These are phyloP conservation scores for Biscutella laevigata DNA, from an alignment of 441 rosid genomes.

Conservation along the genomic window DNA sequence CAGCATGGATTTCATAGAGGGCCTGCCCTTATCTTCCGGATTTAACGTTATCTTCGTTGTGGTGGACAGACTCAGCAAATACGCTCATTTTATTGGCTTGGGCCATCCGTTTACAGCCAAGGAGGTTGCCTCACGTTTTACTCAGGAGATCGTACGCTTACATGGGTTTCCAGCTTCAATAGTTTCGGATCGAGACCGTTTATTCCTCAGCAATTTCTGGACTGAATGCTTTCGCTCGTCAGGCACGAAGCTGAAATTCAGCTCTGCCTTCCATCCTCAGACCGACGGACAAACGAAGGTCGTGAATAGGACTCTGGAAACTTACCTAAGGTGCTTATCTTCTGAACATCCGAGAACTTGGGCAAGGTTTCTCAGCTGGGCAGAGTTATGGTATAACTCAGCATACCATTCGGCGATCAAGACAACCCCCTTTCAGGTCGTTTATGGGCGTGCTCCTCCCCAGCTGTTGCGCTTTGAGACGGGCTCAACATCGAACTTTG, in stretches of 20 bases:
- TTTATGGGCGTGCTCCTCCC: background rate
- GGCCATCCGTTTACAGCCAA: background rate
- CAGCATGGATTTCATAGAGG: slow-evolving; percentile 32
- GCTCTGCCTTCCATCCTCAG: too few relatives aligned
- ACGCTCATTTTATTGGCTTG: background rate
- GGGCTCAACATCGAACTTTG: too few relatives aligned
- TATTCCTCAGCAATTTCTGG: too few relatives aligned
- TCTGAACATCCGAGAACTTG: background rate
- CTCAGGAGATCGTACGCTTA: too few relatives aligned
- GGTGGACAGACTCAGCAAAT: background rate
- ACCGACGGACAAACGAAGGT: too few relatives aligned
- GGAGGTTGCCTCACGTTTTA: background rate
- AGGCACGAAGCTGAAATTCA: too few relatives aligned
- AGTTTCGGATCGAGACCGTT: too few relatives aligned
- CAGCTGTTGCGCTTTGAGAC: background rate
- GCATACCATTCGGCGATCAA: background rate
- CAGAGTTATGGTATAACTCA: background rate
- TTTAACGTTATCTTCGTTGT: background rate
- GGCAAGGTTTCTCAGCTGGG: background rate
- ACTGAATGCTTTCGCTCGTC: too few relatives aligned
- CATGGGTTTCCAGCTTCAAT: too few relatives aligned
- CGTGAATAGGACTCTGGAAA: too few relatives aligned
- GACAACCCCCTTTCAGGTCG: background rate
- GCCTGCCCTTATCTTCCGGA: background rate
- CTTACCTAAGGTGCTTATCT: too few relatives aligned